phyloP scores from a whole-genome alignment of 2,329 filamentous ascomycete species.

The Cercospora janseana region DNA sequence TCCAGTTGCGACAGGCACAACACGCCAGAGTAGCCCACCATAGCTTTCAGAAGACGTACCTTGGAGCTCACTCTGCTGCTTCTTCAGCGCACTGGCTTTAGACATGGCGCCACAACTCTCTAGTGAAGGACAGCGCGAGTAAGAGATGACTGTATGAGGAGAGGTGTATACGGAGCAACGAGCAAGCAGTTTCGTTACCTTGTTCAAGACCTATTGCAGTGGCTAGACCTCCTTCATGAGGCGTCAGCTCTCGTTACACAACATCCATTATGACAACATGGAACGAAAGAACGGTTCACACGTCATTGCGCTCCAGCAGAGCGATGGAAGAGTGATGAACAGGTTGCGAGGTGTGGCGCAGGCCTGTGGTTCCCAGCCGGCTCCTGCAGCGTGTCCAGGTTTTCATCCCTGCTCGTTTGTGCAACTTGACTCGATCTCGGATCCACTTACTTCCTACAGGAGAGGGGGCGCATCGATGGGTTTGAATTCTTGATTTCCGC shows the following conservation, averaged over 20 bases:
- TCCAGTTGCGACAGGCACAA: slow-evolving; percentile 8
- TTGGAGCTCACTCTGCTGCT: slow-evolving; percentile 44
- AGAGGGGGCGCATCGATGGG: not conserved
- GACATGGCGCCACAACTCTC: slow-evolving; percentile 14
- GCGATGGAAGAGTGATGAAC: slow-evolving; percentile 11
- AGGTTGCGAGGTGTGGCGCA: slow-evolving; percentile 16
- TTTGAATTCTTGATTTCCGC: not conserved
- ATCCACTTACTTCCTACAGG: not conserved
- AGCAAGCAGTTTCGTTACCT: not conserved
- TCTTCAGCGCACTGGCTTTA: slow-evolving; percentile 41
- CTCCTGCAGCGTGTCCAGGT: slow-evolving; percentile 9
- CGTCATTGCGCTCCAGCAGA: slow-evolving; percentile 19
- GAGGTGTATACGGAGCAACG: too few relatives aligned
- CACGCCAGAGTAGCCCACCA: slow-evolving; percentile 7
- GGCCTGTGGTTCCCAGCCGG: slow-evolving; percentile 6
- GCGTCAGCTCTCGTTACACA: slow-evolving; percentile 18
- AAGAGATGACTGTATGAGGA: not conserved
- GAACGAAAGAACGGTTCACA: not conserved
- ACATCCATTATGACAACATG: slow-evolving; percentile 11
- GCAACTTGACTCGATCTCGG: not conserved
- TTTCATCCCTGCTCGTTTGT: slow-evolving; percentile 14
- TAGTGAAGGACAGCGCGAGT: not conserved
- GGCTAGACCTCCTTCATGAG: not conserved
- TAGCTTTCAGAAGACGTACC: slow-evolving; percentile 33
- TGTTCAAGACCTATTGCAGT: slow-evolving; percentile 2